Base-by-base conservation (phyloP, 2,329 filamentous ascomycete species). In the Trichoderma cornu-damae region DNA sequence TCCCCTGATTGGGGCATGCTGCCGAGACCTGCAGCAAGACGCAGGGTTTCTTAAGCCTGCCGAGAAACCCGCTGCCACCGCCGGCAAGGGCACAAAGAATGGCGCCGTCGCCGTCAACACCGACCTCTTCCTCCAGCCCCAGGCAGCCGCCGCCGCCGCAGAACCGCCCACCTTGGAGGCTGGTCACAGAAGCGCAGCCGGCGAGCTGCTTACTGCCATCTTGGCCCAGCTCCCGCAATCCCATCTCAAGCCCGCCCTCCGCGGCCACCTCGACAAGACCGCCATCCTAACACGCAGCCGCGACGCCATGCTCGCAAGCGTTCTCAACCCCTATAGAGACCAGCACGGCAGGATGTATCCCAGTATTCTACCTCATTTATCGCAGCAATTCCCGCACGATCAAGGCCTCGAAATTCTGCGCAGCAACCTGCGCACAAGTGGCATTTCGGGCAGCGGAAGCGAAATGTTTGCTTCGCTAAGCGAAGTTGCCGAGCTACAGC, bases 291-390 rank as follows among this genome's bases (percentile, higher is more conserved):
- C 79, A 4, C 78, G 80, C 59, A 79, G 86, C 69, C 85, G 84
- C 67, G 77, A 85, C 30, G 87, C 88, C 40, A 89, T 96, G 81
- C 67, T 94, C 9, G 84, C 90, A 5, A 93, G 90, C 69, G 85
- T 95, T 11, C 75, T 96, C 59, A 90, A 94, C 70, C 89, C 90
- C 0, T 83, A 85, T 70, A 74, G 84, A 61, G 77, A 85, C 66
- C 76, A 82, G 66, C 79, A 85, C 67, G 81, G 86, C 40, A 77
- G 83, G 61, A 80, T 83, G 51, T 82, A 85, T 60, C 79, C 88
- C 26, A 94, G 87, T 69, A 86, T 96, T 47, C 72, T 96, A 47
- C 92, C 93, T 0, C 88, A 96, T 65, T 75, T 96, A 24, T 82
- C 84, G 6, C 80, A 85, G 55, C 79, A 82, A 50, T 89, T 85